Conservation (phyloP, 73 alveolate genomes). For the Paramecium bursaria region DNA sequence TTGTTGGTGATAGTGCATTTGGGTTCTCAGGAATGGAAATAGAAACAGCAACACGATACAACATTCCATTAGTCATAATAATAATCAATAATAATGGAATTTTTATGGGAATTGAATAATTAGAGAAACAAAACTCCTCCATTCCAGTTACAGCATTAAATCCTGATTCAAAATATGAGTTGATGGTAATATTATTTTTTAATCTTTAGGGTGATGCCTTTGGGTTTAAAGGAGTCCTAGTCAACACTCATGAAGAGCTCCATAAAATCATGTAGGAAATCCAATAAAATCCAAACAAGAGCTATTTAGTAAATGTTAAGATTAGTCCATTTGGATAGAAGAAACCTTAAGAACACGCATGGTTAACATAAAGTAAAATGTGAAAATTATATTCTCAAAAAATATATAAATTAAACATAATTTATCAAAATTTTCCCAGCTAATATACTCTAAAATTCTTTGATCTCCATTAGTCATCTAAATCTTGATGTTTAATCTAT, state of each 20-base stretch:
- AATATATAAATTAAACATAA: neutral
- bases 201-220: slow-evolving; percentile 82
- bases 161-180: slow-evolving; percentile 81
- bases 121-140: slow-evolving; percentile 66
- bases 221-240: slow-evolving; percentile 86
- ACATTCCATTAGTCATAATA: slow-evolving; percentile 72
- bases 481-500: neutral
- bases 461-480: slow-evolving; percentile 56
- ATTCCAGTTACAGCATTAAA: slow-evolving; percentile 79
- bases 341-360: slow-evolving; percentile 65
- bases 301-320: slow-evolving; percentile 77
- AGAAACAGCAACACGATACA: slow-evolving; percentile 84
- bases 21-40: slow-evolving; percentile 92
- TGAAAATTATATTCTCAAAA: neutral
- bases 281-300: slow-evolving; percentile 28
- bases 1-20: slow-evolving; percentile 92
- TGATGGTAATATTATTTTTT: slow-evolving; percentile 29
- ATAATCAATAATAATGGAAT: slow-evolving; percentile 90
- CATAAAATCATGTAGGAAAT: slow-evolving; percentile 64
- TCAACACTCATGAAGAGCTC: slow-evolving; percentile 77
- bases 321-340: slow-evolving; percentile 75
- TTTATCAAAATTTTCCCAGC: slow-evolving; percentile 47
- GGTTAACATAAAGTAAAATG: slow-evolving; percentile 64
- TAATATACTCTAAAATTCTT: neutral
- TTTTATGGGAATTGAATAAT: slow-evolving; percentile 77